These are phyloP conservation scores for Raphanus hybrid DNA, from an alignment of 441 rosid genomes.

Conservation along the genomic window DNA sequence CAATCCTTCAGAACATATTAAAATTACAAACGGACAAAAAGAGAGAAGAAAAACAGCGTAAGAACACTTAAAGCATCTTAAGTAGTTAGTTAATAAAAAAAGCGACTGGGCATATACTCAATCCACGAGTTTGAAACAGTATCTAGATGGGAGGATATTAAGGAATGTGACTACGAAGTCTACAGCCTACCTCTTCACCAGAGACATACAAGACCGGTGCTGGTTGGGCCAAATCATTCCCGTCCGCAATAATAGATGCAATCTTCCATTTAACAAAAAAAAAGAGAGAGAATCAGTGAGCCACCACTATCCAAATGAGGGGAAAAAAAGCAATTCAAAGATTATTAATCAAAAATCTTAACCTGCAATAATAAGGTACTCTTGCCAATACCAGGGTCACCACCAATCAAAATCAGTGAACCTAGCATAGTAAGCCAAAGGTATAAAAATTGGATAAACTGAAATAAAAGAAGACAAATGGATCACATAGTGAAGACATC, in stretches of 20 bases:
- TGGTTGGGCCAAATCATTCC: slow-evolving; percentile 51
- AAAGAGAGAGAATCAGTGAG: slow-evolving; percentile 29
- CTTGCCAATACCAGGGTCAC: slow-evolving; percentile 98
- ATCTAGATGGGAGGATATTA: too few species aligned
- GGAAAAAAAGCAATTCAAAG: neutral
- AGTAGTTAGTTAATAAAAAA: too few species aligned
- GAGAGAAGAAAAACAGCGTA: too few species aligned
- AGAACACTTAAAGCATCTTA: too few species aligned
- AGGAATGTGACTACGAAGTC: too few species aligned
- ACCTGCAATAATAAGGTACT: slow-evolving; percentile 95
- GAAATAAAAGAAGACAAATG: neutral
- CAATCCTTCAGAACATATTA: too few species aligned
- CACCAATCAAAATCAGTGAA: slow-evolving; percentile 86
- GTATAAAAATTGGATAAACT: neutral
- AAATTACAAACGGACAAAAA: too few species aligned
- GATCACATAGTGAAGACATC: neutral
- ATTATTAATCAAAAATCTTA: neutral
- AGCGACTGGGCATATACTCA: too few species aligned
- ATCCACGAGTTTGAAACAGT: too few species aligned
- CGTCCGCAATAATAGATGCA: slow-evolving; percentile 75
- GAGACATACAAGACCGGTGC: slow-evolving; percentile 91
- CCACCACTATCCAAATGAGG: neutral
- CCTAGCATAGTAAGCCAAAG: slow-evolving; percentile 44
- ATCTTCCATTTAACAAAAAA: slow-evolving; percentile 53
- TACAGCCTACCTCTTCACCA: slow-evolving; percentile 83